A percentile compares a stretch with the other conserved stretches of the same genome.
Evolutionary conservation across 2,329 filamentous ascomycete species (phyloP).

Genomic region (Paraphoma chrysanthemicola): DNA sequence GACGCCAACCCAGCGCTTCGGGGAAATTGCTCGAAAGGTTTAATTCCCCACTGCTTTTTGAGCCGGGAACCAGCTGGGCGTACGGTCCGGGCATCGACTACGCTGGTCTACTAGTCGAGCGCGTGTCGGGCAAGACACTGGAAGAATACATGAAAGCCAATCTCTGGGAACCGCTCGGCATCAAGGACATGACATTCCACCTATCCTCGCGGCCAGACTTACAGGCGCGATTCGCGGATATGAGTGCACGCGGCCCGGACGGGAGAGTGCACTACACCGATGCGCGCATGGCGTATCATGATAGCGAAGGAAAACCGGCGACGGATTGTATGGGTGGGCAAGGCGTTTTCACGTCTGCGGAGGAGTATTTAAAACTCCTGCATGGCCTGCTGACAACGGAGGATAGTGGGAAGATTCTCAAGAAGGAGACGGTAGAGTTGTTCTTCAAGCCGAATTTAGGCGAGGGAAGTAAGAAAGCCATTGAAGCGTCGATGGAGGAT

Average conservation of each 20-base stretch:
- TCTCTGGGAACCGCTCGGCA: conserved; percentile 53
- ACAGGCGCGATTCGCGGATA: conserved; percentile 33
- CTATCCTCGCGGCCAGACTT: conserved; percentile 39
- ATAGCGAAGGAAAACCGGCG: conserved; percentile 21
- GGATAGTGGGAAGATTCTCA: conserved; percentile 33
- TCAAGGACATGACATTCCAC: conserved; percentile 63
- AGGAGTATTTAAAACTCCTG: conserved; percentile 43
- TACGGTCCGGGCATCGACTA: conserved; percentile 60
- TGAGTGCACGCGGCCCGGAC: conserved; percentile 24
- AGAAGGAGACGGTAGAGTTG: conserved; percentile 29
- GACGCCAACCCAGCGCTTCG: conserved; percentile 35
- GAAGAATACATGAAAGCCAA: conserved; percentile 66
- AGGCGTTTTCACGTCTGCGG: conserved; percentile 23
- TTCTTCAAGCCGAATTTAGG: conserved; percentile 43
- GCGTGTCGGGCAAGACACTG: conserved; percentile 56
- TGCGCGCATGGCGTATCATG: conserved; percentile 16
- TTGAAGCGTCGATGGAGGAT: conserved; percentile 47
- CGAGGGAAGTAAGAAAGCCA: conserved; percentile 8
- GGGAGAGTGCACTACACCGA: conserved; percentile 17
- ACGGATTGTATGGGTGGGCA: conserved; percentile 36
- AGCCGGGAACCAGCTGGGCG: conserved; percentile 58
- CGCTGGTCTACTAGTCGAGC: conserved; percentile 56
- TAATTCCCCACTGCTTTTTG: conserved; percentile 40
- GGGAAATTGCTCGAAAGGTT: conserved; percentile 55
- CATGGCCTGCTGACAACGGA: conserved; percentile 31